Percentiles rank a stretch among this genome's conserved stretches.
Evolutionary conservation across 2,329 filamentous ascomycete species (phyloP).

Genomic region (Pseudohalonectria lignicola): DNA sequence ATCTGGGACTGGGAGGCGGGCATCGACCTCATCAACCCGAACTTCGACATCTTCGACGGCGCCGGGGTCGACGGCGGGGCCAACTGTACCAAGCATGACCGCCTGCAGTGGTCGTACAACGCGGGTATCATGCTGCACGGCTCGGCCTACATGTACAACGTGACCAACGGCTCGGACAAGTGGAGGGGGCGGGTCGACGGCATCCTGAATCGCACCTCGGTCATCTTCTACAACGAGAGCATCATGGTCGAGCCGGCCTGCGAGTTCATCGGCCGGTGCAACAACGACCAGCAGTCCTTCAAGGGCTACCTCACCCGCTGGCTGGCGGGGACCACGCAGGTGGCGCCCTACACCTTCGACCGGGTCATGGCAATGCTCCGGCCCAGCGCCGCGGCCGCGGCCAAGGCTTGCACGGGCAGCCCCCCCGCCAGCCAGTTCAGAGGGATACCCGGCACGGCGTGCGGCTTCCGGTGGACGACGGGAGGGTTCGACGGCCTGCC

Average conservation of each 20-base stretch:
- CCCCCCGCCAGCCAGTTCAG: slow-evolving; percentile 27
- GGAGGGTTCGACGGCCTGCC: slow-evolving; percentile 43
- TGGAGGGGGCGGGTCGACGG: slow-evolving; percentile 51
- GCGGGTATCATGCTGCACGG: slow-evolving; percentile 54
- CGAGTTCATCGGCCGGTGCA: slow-evolving; percentile 49
- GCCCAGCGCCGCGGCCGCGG: slow-evolving; percentile 40
- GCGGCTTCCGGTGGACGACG: slow-evolving; percentile 55
- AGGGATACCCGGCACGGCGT: slow-evolving; percentile 47
- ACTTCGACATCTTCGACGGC: slow-evolving; percentile 49
- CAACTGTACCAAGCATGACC: slow-evolving; percentile 41
- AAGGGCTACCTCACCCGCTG: slow-evolving; percentile 66
- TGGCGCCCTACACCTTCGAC: slow-evolving; percentile 40
- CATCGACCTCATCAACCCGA: slow-evolving; percentile 42
- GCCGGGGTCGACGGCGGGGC: slow-evolving; percentile 26
- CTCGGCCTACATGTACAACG: slow-evolving; percentile 49
- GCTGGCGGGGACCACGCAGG: slow-evolving; percentile 42
- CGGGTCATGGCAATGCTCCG: slow-evolving; percentile 39
- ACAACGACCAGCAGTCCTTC: slow-evolving; percentile 63
- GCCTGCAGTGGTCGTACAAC: slow-evolving; percentile 60
- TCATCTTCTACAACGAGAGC: slow-evolving; percentile 43
- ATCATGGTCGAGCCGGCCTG: slow-evolving; percentile 58
- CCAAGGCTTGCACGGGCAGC: slow-evolving; percentile 35
- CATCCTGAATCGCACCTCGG: slow-evolving; percentile 37
- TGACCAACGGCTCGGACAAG: slow-evolving; percentile 35
- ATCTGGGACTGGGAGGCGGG: slow-evolving; percentile 55